Conservation (phyloP, 345 rosid genomes). For the Camelina neglecta region DNA sequence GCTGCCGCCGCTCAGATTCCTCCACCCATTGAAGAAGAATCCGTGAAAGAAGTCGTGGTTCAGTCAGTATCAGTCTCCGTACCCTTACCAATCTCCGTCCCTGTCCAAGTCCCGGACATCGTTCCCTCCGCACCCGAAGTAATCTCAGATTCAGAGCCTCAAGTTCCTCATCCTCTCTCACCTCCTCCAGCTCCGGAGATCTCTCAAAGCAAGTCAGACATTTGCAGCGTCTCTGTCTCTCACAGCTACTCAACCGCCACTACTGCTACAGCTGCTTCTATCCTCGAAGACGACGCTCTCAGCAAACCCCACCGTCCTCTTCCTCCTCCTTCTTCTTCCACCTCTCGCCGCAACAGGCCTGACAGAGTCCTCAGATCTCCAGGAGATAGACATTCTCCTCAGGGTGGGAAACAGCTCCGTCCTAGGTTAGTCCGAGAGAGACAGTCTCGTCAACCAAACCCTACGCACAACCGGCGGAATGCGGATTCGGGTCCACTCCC, state of each 20-base stretch:
- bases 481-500: conserved; percentile 45
- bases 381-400: conserved; percentile 38
- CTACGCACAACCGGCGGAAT: conserved; percentile 38
- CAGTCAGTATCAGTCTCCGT: conserved; percentile 56
- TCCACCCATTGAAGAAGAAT: conserved; percentile 65
- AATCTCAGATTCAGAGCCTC: conserved; percentile 23
- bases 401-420: conserved; percentile 38
- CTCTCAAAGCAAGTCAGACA: conserved; percentile 57
- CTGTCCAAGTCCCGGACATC: conserved; percentile 6
- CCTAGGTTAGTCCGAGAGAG: conserved; percentile 43
- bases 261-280: conserved; percentile 52
- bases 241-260: conserved; percentile 60
- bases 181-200: conserved; percentile 48
- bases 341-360: conserved; percentile 52
- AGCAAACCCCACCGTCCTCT: conserved; percentile 49
- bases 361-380: conserved; percentile 43
- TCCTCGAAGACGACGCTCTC: conserved; percentile 64
- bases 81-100: conserved; percentile 13
- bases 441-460: conserved; percentile 35
- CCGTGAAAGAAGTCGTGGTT: conserved; percentile 67
- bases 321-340: conserved; percentile 43
- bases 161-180: conserved; percentile 24
- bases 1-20: conserved; percentile 4
- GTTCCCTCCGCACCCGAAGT: conserved; percentile 16
- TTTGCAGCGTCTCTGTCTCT: conserved; percentile 55